Percentiles rank a stretch among this genome's conserved stretches.
Evolutionary conservation across 2,329 filamentous ascomycete genomes (phyloP).

Genomic region (Aureobasidium sp.): DNA sequence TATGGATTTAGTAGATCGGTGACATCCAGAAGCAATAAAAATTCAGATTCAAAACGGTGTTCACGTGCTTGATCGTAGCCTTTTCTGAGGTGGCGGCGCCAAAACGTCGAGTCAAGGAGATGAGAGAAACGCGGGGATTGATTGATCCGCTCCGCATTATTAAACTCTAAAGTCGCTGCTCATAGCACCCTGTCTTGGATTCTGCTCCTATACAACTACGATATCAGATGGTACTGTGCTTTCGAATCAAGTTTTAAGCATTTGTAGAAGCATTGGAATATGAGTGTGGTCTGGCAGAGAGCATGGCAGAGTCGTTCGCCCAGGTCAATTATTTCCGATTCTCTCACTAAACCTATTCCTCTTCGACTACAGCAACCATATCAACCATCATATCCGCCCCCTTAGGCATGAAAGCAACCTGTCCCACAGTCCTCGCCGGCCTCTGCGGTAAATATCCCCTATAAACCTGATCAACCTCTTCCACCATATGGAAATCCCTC

Average conservation of each 20-base stretch:
- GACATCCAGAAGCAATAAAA: background rate
- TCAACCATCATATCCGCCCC: constrained; percentile 12
- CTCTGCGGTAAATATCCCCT: background rate
- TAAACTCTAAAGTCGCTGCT: background rate
- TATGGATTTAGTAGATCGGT: background rate
- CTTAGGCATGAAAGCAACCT: background rate
- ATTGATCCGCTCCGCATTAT: background rate
- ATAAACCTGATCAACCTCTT: constrained; percentile 8
- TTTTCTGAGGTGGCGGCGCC: background rate
- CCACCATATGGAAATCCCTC: background rate
- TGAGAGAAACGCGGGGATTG: constrained; percentile 6
- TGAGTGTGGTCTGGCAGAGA: too few species aligned
- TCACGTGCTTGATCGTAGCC: background rate
- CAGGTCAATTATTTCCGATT: too few species aligned
- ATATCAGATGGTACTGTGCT: too few species aligned
- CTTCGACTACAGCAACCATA: background rate
- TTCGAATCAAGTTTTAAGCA: too few species aligned
- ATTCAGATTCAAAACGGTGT: background rate
- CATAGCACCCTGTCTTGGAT: background rate
- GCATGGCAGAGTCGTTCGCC: too few species aligned
- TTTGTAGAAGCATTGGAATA: too few species aligned
- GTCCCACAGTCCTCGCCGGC: background rate
- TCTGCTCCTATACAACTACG: too few species aligned
- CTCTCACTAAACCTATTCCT: background rate
- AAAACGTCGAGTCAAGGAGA: constrained; percentile 5